A percentile compares a stretch with the other conserved stretches of the same genome.
Conservation (phyloP, 2,329 filamentous ascomycete species). For the Tolypocladium endophyticum region DNA sequence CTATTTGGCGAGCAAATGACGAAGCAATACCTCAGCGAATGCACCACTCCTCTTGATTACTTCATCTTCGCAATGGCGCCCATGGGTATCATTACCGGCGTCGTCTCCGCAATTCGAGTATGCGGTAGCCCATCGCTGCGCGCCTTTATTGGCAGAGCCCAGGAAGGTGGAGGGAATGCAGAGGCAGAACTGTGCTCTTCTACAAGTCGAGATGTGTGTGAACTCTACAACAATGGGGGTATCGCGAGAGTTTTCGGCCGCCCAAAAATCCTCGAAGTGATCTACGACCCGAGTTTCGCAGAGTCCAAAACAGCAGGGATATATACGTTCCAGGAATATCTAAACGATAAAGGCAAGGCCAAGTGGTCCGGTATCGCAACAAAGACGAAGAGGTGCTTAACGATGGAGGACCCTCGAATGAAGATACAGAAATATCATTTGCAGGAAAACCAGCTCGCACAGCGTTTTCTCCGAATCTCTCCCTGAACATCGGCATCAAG, state of each 20-base stretch:
- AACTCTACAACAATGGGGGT: conserved; percentile 22
- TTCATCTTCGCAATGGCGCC: conserved; percentile 23
- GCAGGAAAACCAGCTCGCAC: background rate
- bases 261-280: conserved; percentile 20
- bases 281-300: conserved; percentile 5
- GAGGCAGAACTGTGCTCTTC: conserved; percentile 31
- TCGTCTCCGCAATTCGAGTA: conserved; percentile 20
- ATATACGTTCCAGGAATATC: background rate
- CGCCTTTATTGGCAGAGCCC: conserved; percentile 27
- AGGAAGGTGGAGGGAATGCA: conserved; percentile 19
- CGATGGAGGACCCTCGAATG: background rate
- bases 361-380: background rate
- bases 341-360: background rate
- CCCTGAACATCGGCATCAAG: background rate
- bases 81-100: conserved; percentile 27
- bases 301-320: background rate
- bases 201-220: conserved; percentile 26
- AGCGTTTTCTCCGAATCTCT: background rate
- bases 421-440: background rate
- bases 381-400: background rate
- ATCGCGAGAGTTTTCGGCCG: conserved; percentile 21
- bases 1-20: conserved; percentile 26
- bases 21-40: conserved; percentile 25
- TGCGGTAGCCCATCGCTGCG: conserved; percentile 18
- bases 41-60: conserved; percentile 15